Percentiles rank a stretch among this genome's conserved stretches.
Conservation (phyloP, 2,329 filamentous ascomycete genomes). For the Beauveria bassiana region DNA sequence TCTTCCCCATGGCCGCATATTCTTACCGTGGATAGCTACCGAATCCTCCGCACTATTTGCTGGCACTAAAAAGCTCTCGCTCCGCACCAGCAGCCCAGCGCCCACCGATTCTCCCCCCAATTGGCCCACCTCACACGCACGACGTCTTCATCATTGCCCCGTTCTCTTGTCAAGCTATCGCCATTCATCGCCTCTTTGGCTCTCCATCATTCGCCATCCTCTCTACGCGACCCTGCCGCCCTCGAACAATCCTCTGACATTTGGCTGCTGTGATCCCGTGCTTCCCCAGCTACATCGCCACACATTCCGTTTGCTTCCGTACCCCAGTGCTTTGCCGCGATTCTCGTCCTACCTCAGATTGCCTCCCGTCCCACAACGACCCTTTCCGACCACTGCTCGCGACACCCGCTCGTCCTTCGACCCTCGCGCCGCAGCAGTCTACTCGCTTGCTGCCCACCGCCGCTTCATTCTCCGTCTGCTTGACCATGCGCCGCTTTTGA, state of each 20-base stretch:
- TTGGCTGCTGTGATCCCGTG: neutral
- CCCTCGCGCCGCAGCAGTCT: neutral
- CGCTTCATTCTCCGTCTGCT: neutral
- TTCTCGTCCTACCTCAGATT: conserved; percentile 1
- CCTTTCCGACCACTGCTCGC: conserved; percentile 1
- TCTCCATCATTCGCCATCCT: neutral
- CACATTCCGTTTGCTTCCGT: neutral
- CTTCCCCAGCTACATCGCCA: conserved; percentile 7
- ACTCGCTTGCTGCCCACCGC: neutral
- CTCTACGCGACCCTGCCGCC: neutral
- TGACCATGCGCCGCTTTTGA: conserved; percentile 7
- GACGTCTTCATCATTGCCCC: conserved; percentile 6
- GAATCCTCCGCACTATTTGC: neutral
- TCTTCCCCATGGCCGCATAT: neutral
- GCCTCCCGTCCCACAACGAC: conserved; percentile 1
- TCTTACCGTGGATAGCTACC: neutral
- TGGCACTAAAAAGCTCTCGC: neutral
- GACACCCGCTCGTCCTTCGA: neutral
- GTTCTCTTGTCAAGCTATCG: neutral
- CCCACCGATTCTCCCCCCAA: conserved; percentile 9
- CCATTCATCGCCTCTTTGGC: neutral
- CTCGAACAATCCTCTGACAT: neutral
- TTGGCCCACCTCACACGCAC: conserved; percentile 5
- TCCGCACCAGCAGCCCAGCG: conserved; percentile 3
- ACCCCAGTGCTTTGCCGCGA: neutral